These are phyloP conservation scores for Fallopia convolvulus DNA, from an alignment of 148 eudicot genomes.

Conservation along the genomic window DNA sequence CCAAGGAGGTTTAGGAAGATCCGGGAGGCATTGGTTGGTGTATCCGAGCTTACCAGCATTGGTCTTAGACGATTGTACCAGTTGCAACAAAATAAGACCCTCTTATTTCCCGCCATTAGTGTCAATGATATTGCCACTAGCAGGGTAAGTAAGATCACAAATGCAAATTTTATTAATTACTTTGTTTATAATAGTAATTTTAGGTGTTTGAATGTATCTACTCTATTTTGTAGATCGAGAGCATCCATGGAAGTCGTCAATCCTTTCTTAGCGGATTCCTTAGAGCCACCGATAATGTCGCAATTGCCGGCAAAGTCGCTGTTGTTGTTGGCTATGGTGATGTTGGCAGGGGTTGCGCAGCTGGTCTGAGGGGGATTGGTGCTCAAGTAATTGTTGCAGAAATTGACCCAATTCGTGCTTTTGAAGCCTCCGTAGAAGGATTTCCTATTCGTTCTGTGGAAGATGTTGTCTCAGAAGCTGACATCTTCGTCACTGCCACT, in stretches of 20 bases:
- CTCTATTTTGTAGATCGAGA: conserved; percentile 57
- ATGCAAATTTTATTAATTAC: too few species aligned
- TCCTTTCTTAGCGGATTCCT: conserved; percentile 86
- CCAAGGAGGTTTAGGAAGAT: conserved; percentile 73
- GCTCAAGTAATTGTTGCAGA: too few species aligned
- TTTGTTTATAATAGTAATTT: neutral
- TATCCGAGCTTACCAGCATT: conserved; percentile 90
- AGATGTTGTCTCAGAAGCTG: too few species aligned
- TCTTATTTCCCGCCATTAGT: too few species aligned
- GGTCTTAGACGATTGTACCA: conserved; percentile 94
- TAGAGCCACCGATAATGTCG: conserved; percentile 85
- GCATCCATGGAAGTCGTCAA: conserved; percentile 96
- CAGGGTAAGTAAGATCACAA: too few species aligned
- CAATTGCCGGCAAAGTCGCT: conserved; percentile 87
- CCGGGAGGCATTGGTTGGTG: conserved; percentile 73
- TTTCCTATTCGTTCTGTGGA: too few species aligned
- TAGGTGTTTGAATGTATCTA: neutral
- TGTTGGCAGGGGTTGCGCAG: too few species aligned
- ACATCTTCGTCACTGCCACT: too few species aligned
- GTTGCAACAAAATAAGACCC: conserved; percentile 61
- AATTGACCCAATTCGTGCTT: too few species aligned
- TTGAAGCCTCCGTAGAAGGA: too few species aligned
- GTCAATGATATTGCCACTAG: too few species aligned
- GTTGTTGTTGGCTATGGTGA: conserved; percentile 85
- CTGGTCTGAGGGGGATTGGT: too few species aligned